Percentiles rank a stretch among this genome's conserved stretches.
These are phyloP conservation scores for Tillandsia leiboldiana DNA, from an alignment of 176 grass and related monocot genomes.

Conservation along the genomic window DNA sequence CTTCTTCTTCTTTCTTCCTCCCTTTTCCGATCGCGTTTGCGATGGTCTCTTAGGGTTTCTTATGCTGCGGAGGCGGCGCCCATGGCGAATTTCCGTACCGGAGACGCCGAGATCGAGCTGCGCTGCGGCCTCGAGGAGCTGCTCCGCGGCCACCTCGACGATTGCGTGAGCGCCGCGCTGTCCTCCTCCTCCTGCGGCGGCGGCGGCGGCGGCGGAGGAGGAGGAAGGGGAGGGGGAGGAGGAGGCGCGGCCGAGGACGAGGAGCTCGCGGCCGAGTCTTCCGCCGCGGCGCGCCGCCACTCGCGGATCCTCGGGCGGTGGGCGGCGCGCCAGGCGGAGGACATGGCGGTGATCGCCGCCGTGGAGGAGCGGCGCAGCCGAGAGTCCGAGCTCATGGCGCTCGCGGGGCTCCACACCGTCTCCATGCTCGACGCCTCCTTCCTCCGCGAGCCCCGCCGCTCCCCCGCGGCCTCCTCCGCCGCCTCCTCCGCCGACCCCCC, in stretches of 20 bases:
- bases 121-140: slow-evolving; percentile 23
- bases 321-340: slow-evolving; percentile 23
- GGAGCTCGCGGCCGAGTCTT: slow-evolving; percentile 2
- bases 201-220: not conserved
- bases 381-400: slow-evolving; percentile 31
- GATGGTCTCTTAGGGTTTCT: no score
- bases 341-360: slow-evolving; percentile 19
- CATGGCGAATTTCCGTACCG: not conserved
- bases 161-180: slow-evolving; percentile 9
- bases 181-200: slow-evolving; percentile 16
- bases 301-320: slow-evolving; percentile 23
- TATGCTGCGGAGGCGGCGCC: not conserved
- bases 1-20: no score
- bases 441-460: slow-evolving; percentile 28
- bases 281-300: slow-evolving; percentile 6
- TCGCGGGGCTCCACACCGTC: slow-evolving; percentile 35
- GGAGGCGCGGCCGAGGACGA: not conserved
- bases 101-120: slow-evolving; percentile 13
- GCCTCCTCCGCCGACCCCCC: slow-evolving; percentile 28
- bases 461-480: slow-evolving; percentile 13
- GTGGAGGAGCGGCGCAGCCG: slow-evolving; percentile 34
- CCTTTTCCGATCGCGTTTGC: no score
- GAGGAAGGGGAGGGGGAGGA: not conserved
- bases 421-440: slow-evolving; percentile 40
- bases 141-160: slow-evolving; percentile 16